Conservation (phyloP, 2,329 filamentous ascomycete genomes). For the Colletotrichum salicis region DNA sequence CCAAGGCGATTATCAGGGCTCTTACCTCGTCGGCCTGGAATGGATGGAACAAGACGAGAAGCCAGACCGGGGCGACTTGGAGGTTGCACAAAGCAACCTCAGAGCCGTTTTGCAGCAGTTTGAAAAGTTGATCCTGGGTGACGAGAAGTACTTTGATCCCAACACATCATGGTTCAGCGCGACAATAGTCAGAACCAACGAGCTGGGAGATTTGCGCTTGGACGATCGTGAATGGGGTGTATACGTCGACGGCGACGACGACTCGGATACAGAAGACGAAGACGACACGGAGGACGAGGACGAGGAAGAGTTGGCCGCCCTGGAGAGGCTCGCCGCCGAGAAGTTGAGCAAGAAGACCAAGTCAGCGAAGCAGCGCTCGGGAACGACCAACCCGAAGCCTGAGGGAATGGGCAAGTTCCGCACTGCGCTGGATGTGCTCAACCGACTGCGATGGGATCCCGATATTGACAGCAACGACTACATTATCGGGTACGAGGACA, state of each 20-base stretch:
- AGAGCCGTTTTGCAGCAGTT: conserved; percentile 57
- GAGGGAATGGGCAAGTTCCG: conserved; percentile 60
- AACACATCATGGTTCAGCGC: conserved; percentile 61
- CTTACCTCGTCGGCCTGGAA: conserved; percentile 70
- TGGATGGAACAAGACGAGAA: conserved; percentile 41
- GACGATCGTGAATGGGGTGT: conserved; percentile 62
- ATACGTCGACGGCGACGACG: conserved; percentile 58
- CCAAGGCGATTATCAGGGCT: conserved; percentile 64
- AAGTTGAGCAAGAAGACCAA: conserved; percentile 36
- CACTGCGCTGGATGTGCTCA: conserved; percentile 67
- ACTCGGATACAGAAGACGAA: conserved; percentile 49
- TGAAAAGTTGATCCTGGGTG: conserved; percentile 57
- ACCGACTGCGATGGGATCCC: conserved; percentile 69
- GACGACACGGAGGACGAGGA: conserved; percentile 38
- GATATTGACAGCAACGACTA: conserved; percentile 62
- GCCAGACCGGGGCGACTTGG: conserved; percentile 53
- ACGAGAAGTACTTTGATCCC: conserved; percentile 60
- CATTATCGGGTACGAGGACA: conserved; percentile 70
- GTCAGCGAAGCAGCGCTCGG: conserved; percentile 20
- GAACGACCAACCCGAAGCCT: conserved; percentile 40
- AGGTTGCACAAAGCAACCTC: conserved; percentile 55
- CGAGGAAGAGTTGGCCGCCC: conserved; percentile 26
- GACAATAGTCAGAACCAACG: conserved; percentile 48
- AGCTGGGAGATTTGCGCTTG: conserved; percentile 55
- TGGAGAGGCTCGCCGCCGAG: not conserved